Evolutionary conservation across 805 yeast species (phyloP), one percentile per base, ranked within the genome.

Genomic region (Kuraishia borneana): DNA sequence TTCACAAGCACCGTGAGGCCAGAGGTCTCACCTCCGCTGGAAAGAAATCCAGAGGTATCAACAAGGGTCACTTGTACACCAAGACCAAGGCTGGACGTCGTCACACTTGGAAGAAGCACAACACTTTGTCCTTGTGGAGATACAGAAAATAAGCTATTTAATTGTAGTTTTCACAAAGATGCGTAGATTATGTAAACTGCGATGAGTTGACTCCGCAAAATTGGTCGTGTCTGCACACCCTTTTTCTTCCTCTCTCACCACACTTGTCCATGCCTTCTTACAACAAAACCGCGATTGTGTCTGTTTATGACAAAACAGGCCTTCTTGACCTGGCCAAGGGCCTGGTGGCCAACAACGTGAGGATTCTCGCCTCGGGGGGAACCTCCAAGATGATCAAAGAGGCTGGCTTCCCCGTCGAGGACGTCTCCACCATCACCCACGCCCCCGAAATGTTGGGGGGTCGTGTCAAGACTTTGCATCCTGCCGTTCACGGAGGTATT

Each of bases 361-460:
- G 96, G 51, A 76, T 92, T 43, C 70, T 92, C 39, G 98, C 97
- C 34, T 84, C 96, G 27, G 98, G 98, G 41, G 98, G 98, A 56
- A 92, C 98, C 36, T 94, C 98, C 37, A 76, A 73, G 52, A 68
- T 92, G 68, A 77, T 92, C 37, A 80, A 95, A 56, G 98, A 88
- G 60, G 95, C 96, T 37, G 97, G 97, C 9, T 89, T 92, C 76
- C 89, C 95, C 30, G 97, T 92, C 13, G 95, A 89, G 45, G 98
- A 92, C 53, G 96, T 92, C 27, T 78, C 94, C 27, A 58, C 92
- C 39, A 85, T 92, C 57, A 92, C 98, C 25, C 95, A 92, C 54
- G 97, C 97, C 27, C 98, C 98, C 35, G 98, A 92, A 63, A 92
- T 92, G 95, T 70, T 92, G 47, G 95, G 96, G 42, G 98, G 98